phyloP scores from a whole-genome alignment of 2,329 filamentous ascomycete genomes.

The Hymenoscyphus occultus region DNA sequence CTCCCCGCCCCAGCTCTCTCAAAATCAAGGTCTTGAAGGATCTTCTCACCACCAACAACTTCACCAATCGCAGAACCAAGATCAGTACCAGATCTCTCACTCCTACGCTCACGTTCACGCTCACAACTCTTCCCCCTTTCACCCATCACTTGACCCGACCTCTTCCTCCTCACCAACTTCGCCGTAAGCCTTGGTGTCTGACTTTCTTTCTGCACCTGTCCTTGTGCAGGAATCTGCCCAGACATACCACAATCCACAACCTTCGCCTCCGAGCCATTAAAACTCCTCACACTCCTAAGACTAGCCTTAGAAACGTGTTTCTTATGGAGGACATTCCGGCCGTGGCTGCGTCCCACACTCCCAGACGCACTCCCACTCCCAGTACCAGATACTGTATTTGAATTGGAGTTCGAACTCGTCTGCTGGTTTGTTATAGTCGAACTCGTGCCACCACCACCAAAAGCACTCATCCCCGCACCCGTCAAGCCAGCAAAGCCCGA shows the following conservation, averaged over 20 bases:
- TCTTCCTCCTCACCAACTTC: background rate
- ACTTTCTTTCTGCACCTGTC: constrained; percentile 17
- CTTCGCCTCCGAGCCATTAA: constrained; percentile 30
- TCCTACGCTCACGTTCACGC: no score
- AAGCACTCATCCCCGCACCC: no score
- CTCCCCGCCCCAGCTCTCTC: background rate
- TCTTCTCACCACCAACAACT: no score
- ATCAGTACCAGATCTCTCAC: no score
- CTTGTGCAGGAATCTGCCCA: no score
- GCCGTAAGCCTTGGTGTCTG: background rate
- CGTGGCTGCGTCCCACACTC: constrained; percentile 18
- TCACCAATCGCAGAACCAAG: no score
- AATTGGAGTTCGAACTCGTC: no score
- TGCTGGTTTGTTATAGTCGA: no score
- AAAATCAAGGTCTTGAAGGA: no score
- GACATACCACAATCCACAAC: constrained; percentile 14
- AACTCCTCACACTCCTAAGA: constrained; percentile 25
- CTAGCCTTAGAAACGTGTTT: constrained; percentile 27
- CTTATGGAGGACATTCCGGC: constrained; percentile 28
- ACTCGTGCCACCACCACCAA: no score
- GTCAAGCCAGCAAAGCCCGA: no score
- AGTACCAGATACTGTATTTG: background rate
- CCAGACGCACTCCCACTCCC: background rate
- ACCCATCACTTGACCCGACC: background rate
- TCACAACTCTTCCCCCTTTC: background rate